Base-by-base conservation (phyloP, 1,284 basidiomycete species). In the Ustilago crameri region DNA sequence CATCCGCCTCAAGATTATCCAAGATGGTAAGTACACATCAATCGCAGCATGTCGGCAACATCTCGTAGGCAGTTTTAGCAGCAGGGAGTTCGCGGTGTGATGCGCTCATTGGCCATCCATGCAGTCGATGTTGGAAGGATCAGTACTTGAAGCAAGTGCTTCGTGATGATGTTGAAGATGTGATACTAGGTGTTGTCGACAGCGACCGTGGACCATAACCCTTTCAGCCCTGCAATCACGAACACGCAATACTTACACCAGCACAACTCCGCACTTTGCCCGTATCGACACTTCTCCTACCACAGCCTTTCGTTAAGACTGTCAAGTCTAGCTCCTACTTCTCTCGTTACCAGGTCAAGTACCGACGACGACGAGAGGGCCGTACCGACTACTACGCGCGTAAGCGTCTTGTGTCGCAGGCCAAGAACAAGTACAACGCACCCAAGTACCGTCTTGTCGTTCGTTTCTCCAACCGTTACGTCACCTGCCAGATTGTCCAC, bases 381-480 rank as follows among this genome's bases (percentile, higher is more conserved):
- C 96, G 94, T 88, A 99, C 96, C 78, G 96, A 98, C 85, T 98
- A 98, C 89, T 96, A 98, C 84, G 95, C 95, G 64, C 92, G 95
- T 81, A 95, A 96, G 87, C 91, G 93, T 80, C 89, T 98, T 59
- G 89, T 97, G 75, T 90, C 92, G 62, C 96, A 99, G 89, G 94
- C 95, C 75, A 99, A 98, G 90, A 98, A 98, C 91, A 98, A 98
- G 88, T 98, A 98, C 57, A 95, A 96, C 82, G 93, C 93, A 37
- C 95, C 94, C 72, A 98, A 98, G 88, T 98, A 97, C 88, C 92
- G 95, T 71, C 90, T 98, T 48, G 96, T 98, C 67, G 96, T 98
- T 82, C 93, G 96, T 80, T 94, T 97, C 79, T 81, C 79, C 49
- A 82, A 82, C 81, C 67, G 70, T 37, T 82, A 75, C 65, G 73